Evolutionary conservation across 129 eudicot genomes (phyloP).

Genomic region (Flaveria ramosissima): DNA sequence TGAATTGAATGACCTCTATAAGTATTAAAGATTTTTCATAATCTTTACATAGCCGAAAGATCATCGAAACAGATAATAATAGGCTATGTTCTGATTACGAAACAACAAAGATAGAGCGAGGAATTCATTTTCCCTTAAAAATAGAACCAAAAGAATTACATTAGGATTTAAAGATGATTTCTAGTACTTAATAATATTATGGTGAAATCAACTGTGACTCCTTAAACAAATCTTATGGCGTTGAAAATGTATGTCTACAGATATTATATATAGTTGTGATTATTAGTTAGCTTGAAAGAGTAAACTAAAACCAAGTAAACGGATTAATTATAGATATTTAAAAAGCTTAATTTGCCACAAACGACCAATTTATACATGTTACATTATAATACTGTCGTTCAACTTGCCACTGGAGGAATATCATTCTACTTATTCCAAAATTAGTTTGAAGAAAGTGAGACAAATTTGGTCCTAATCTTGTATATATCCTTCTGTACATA

Average conservation of each 20-base stretch:
- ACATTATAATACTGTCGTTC: too few relatives aligned
- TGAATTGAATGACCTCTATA: not conserved
- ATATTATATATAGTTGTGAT: not conserved
- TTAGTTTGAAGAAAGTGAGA: too few relatives aligned
- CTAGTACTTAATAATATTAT: not conserved
- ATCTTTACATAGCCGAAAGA: not conserved
- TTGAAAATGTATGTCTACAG: not conserved
- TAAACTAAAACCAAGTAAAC: not conserved
- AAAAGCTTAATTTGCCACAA: not conserved
- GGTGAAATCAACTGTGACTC: not conserved
- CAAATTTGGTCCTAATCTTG: too few relatives aligned
- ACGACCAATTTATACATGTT: not conserved
- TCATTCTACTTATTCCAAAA: too few relatives aligned
- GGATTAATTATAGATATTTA: not conserved
- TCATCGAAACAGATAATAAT: not conserved
- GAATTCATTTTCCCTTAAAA: too few relatives aligned
- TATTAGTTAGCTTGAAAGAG: not conserved
- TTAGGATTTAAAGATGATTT: not conserved
- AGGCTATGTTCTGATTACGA: too few relatives aligned
- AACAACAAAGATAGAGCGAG: too few relatives aligned
- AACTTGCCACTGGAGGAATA: too few relatives aligned
- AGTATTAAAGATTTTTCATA: not conserved
- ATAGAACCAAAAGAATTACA: not conserved
- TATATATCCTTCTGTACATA: too few relatives aligned
- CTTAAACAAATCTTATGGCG: not conserved